These are phyloP conservation scores for Solanum peruvianum DNA, from an alignment of 257 asterid genomes.

Conservation along the genomic window DNA sequence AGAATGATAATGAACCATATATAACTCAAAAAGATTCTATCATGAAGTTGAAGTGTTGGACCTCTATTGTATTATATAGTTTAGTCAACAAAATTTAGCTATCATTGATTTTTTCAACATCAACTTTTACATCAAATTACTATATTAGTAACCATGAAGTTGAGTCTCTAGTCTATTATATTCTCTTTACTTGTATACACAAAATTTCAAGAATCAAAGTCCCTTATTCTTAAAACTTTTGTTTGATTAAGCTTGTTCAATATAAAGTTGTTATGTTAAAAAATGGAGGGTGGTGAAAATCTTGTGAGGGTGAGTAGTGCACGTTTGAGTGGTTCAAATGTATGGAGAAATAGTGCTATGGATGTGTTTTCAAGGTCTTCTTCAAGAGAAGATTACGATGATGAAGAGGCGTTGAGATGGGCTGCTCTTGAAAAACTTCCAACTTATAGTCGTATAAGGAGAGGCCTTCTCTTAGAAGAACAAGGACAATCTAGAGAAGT, in stretches of 20 bases:
- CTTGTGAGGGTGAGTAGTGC: conserved; percentile 36
- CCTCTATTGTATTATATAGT: neutral
- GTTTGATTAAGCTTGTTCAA: neutral
- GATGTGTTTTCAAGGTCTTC: conserved; percentile 62
- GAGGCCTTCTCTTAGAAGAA: conserved; percentile 49
- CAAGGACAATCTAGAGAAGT: conserved; percentile 46
- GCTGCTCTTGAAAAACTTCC: conserved; percentile 89
- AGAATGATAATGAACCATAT: neutral
- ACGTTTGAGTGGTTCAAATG: conserved; percentile 46
- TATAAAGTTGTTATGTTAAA: neutral
- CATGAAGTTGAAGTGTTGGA: neutral
- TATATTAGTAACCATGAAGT: neutral
- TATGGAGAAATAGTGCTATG: conserved; percentile 68
- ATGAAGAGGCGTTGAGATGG: conserved; percentile 86
- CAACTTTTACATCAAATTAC: conserved; percentile 22
- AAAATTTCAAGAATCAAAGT: conserved; percentile 10
- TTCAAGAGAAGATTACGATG: conserved; percentile 44
- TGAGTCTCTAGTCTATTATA: neutral
- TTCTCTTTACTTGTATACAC: neutral
- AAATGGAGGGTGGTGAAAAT: conserved; percentile 47
- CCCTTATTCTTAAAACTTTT: neutral
- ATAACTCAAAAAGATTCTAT: neutral
- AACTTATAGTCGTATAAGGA: conserved; percentile 48
- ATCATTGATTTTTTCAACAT: neutral
- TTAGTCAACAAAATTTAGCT: neutral